Base-by-base conservation (phyloP, 306 rosid genomes). In the Nissolia schottii region DNA sequence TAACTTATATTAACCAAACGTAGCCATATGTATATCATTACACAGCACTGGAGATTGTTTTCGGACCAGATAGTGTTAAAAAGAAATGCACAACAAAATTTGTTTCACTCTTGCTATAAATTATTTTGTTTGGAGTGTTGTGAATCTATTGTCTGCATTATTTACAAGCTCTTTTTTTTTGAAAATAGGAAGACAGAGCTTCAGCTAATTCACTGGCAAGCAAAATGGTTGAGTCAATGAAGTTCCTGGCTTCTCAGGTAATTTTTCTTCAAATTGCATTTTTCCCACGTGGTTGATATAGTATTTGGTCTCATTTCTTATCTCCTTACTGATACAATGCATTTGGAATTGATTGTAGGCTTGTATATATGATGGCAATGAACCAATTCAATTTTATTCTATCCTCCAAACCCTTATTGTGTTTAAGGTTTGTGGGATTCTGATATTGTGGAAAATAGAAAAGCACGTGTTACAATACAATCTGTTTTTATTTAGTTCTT, bases 171-270 rank as follows among this genome's bases (percentile, higher is more conserved):
- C 31, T 67, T 74, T 43, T 45, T n/a, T 58, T 48, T 76, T 68
- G 38, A 29, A 77, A 78, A 79, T 69, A 91, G 97, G 97, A 87
- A 38, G 97, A 89, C 77, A 86, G 90, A 80, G 83, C 85, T 61
- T 79, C 96, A 41, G 92, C 97, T 61, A 75, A 84, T 71, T 83
- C 90, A 27, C 76, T 87, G 53, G 93, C 89, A 34, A 81, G 87
- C 84, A 84, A 87, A 90, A 87, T 92, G 92, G 85, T 89, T 14
- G 97, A 87, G 80, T 83, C 92, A 56, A 54, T 87, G 82, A 92
- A 92, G 89, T 89, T 84, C 80, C 83, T 81, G 37, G 82, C 96
- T 29, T 83, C 88, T 70, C 97, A 92, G 96, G 97, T 92, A 71
- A 68, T 58, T 76, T 55, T 67, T 45, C 64, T 63, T 74, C 15